These are phyloP conservation scores for Phaeoacremonium minimum DNA, from an alignment of 2,329 filamentous ascomycete genomes.

Conservation along the genomic window DNA sequence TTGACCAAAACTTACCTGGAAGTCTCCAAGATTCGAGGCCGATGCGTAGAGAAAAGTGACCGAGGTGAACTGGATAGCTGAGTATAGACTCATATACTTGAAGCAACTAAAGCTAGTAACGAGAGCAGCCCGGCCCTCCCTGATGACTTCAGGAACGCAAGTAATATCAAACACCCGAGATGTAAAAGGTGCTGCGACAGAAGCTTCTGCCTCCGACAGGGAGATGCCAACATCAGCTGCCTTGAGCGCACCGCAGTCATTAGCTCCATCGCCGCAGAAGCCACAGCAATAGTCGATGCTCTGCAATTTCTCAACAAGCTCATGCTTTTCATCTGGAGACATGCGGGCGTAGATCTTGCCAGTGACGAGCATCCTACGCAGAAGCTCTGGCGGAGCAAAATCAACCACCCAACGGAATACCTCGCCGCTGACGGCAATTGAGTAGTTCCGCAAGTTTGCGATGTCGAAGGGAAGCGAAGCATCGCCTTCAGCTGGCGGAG, in stretches of 20 bases:
- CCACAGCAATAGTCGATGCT: slow-evolving; percentile 92
- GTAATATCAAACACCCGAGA: slow-evolving; percentile 94
- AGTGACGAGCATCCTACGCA: slow-evolving; percentile 80
- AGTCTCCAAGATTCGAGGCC: slow-evolving; percentile 92
- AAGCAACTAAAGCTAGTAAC: slow-evolving; percentile 99
- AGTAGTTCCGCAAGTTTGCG: slow-evolving; percentile 77
- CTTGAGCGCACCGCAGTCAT: slow-evolving; percentile 95
- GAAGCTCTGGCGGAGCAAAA: slow-evolving; percentile 74
- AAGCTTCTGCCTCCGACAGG: slow-evolving; percentile 93
- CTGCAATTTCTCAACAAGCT: slow-evolving; percentile 94
- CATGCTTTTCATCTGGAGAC: slow-evolving; percentile 98
- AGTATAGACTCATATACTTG: slow-evolving; percentile 99
- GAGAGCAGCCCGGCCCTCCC: slow-evolving; percentile 87
- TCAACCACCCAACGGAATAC: slow-evolving; percentile 97
- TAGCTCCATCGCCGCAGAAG: slow-evolving; percentile 96
- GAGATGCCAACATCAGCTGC: slow-evolving; percentile 97
- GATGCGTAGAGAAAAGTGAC: slow-evolving; percentile 95
- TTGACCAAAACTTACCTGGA: slow-evolving; percentile 68
- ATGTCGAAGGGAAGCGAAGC: slow-evolving; percentile 83
- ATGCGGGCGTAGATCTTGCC: slow-evolving; percentile 96
- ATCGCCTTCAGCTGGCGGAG: slow-evolving; percentile 67
- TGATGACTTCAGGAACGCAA: slow-evolving; percentile 89
- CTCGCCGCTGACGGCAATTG: slow-evolving; percentile 84
- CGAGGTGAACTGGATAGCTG: slow-evolving; percentile 96
- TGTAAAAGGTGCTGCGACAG: slow-evolving; percentile 96